These are phyloP conservation scores for Pseudozyma pruni DNA, from an alignment of 1,284 basidiomycete genomes.

Conservation along the genomic window DNA sequence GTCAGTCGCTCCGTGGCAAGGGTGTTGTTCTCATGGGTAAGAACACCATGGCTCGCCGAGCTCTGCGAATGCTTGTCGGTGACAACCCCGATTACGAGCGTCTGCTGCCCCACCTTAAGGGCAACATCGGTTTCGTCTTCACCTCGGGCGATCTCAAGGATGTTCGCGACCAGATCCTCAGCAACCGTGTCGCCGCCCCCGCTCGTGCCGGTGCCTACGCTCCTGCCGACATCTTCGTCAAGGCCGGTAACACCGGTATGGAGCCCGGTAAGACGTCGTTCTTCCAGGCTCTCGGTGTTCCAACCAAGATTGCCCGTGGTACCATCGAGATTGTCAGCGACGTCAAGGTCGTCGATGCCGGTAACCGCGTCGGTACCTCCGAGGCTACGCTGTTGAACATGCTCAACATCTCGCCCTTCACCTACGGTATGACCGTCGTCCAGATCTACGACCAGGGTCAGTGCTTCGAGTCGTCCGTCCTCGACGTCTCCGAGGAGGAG, in stretches of 20 bases:
- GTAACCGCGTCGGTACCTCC: constrained; percentile 92
- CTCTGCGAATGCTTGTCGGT: constrained; percentile 86
- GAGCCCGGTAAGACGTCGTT: constrained; percentile 80
- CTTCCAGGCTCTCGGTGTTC: constrained; percentile 99
- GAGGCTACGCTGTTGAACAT: constrained; percentile 99
- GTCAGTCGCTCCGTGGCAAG: constrained; percentile 91
- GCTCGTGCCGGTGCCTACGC: constrained; percentile 97
- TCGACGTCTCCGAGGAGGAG: constrained; percentile 91
- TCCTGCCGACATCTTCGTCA: constrained; percentile 89
- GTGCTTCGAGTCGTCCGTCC: constrained; percentile 81
- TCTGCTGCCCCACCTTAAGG: constrained; percentile 92
- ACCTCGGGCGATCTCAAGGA: constrained; percentile 93
- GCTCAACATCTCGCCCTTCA: constrained; percentile 87
- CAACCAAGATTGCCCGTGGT: constrained; percentile 99
- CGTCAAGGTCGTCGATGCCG: constrained; percentile 91
- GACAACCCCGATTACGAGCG: constrained; percentile 95
- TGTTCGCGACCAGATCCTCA: constrained; percentile 86
- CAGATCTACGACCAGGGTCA: constrained; percentile 66
- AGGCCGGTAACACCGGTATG: constrained; percentile 99
- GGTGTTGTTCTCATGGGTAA: constrained; percentile 99
- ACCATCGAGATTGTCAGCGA: constrained; percentile 99
- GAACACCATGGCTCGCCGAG: constrained; percentile 99
- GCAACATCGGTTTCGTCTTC: constrained; percentile 99
- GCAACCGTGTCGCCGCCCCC: constrained; percentile 98
- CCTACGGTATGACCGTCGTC: constrained; percentile 96